Evolutionary conservation across 1,139 yeast genomes (phyloP), one percentile per base, ranked within the genome.

Genomic region (Protomyces inouyei): DNA sequence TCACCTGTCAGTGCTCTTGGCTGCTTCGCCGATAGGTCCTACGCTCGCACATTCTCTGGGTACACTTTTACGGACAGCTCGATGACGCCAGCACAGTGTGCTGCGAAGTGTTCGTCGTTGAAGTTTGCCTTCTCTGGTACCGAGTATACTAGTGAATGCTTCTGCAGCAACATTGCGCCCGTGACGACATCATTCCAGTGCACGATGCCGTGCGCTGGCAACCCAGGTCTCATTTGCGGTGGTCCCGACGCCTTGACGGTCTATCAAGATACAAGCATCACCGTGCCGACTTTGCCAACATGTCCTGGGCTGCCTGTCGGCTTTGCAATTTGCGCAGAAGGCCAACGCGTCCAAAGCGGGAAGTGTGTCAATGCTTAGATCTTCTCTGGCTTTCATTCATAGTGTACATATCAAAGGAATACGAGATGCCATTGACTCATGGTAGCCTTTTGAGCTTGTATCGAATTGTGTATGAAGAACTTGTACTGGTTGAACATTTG

Each of bases 171-270:
- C n/a, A 28, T 16, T 18, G 57, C 57, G 4, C 57, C 57, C 1
- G 54, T 55, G 53, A 23, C 54, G n/a, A 52, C 57, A 14, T 25
- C 43, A 5, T 48, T 18, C 16, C 25, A 51, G 12, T 60, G 64
- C 40, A 18, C 18, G 9, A 60, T 40, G 64, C 21, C 53, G 5
- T 60, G 64, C 12, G 65, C 57, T 64, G 23, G 68, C 68, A 25
- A 75, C 77, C 2, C 14, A 60, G 25, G 35, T 70, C 38, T 36
- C 23, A 23, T 23, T 12, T 46, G 52, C 52, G 52, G 52, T 46
- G 52, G 52, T 12, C 28, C 52, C 8, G 32, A 28, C 8, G 32
- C 32, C 32, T 6, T 28, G 8, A 4, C 5, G 8, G 32, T 28
- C 8, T 21, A 21, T 28, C 32, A 28, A 6, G 5, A 28, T 28